phyloP scores from a whole-genome alignment of 2,329 filamentous ascomycete genomes.

The Podosphaera leucotricha region DNA sequence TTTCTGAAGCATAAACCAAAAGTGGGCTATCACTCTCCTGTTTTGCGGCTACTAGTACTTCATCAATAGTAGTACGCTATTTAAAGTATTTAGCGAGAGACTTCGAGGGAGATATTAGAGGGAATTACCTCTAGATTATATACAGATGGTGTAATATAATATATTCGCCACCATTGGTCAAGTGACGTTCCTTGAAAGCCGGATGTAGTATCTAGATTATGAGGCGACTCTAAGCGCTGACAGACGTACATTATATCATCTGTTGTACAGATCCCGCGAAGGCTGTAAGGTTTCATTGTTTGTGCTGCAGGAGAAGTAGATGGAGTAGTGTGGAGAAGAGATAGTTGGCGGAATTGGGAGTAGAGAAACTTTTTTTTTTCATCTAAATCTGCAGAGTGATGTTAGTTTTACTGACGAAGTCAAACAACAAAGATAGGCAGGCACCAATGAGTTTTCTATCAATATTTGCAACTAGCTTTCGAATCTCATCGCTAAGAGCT shows the following conservation, averaged over 20 bases:
- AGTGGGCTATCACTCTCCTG: conserved; percentile 24
- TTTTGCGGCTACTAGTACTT: conserved; percentile 23
- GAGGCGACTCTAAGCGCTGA: conserved; percentile 21
- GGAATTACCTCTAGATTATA: conserved; percentile 24
- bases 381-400: conserved; percentile 8
- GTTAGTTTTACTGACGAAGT: conserved; percentile 6
- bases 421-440: background rate
- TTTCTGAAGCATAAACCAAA: conserved; percentile 30
- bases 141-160: conserved; percentile 21
- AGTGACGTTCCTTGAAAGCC: background rate
- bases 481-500: conserved; percentile 11
- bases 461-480: conserved; percentile 12
- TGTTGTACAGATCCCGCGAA: conserved; percentile 27
- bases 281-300: conserved; percentile 19
- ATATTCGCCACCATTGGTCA: conserved; percentile 34
- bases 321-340: conserved; percentile 18
- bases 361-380: conserved; percentile 13
- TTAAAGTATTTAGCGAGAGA: background rate
- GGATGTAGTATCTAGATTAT: conserved; percentile 3
- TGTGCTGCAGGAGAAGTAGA: conserved; percentile 8
- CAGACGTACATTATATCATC: conserved; percentile 27
- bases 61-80: conserved; percentile 25
- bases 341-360: conserved; percentile 17
- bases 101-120: background rate
- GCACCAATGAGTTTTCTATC: conserved; percentile 15